These are phyloP conservation scores for Symbiodinium natans DNA, from an alignment of 73 alveolate genomes.

Conservation along the genomic window DNA sequence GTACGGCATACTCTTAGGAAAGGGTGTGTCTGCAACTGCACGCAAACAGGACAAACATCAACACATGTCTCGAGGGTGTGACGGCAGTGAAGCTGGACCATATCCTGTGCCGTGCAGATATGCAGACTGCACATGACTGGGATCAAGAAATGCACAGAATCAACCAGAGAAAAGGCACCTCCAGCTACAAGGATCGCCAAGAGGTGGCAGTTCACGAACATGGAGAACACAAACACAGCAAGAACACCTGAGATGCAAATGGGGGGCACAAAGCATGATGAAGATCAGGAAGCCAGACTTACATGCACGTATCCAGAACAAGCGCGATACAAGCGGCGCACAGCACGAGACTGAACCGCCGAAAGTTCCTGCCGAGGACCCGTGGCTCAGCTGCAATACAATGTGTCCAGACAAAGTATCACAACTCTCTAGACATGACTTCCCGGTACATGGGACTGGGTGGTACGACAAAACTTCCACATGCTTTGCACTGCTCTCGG, in stretches of 20 bases:
- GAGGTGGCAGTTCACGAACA: conserved; percentile 58
- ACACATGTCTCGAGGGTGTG: background rate
- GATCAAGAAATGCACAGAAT: background rate
- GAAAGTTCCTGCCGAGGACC: background rate
- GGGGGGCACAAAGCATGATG: no score
- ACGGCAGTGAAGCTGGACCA: conserved; percentile 20
- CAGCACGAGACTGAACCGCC: background rate
- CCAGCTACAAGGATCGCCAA: conserved; percentile 64
- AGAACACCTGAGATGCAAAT: conserved; percentile 23
- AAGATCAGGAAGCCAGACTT: no score
- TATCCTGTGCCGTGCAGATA: background rate
- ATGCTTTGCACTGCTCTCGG: no score
- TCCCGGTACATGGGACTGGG: no score
- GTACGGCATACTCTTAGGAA: no score
- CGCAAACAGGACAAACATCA: background rate
- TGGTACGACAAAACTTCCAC: no score
- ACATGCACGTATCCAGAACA: background rate
- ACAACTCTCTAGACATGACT: background rate
- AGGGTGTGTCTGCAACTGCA: no score
- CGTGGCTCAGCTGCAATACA: background rate
- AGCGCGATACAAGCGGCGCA: background rate
- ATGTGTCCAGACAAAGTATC: background rate
- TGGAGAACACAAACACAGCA: conserved; percentile 26
- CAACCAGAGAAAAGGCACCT: no score
- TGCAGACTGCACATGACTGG: background rate